These are phyloP conservation scores for Metschnikowia gelsemii DNA, from an alignment of 805 yeast genomes.

Conservation along the genomic window DNA sequence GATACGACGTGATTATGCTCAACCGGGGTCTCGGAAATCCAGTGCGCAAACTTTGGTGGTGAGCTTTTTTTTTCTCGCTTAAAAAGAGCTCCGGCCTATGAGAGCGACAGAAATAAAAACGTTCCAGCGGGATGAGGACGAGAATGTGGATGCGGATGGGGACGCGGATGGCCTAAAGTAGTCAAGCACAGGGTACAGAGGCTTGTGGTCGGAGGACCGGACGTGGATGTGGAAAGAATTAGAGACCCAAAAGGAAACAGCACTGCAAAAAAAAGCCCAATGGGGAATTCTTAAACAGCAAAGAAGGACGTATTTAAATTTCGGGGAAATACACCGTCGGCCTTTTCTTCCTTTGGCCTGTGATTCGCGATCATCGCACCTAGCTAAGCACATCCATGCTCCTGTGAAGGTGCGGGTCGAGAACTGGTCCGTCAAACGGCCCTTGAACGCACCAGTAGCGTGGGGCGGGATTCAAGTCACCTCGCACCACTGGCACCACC, in stretches of 20 bases:
- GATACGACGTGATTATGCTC: no score
- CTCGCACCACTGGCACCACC: no score
- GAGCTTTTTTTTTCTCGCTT: constrained; percentile 3
- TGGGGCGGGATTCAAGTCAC: constrained; percentile 6
- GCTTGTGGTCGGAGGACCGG: constrained; percentile 3
- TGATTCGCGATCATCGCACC: no score
- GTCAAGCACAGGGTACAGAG: not conserved
- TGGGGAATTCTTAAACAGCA: not conserved
- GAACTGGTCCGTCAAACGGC: constrained; percentile 7
- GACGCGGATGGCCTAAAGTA: no score
- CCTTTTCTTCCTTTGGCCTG: no score
- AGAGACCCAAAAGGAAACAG: not conserved
- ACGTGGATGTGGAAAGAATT: not conserved
- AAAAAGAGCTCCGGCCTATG: constrained; percentile 12
- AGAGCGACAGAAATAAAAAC: constrained; percentile 13
- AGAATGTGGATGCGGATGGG: no score
- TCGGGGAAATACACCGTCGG: no score
- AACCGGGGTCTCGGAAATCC: no score
- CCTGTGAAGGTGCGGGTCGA: constrained; percentile 7
- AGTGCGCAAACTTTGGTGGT: constrained; percentile 10
- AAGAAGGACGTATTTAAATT: not conserved
- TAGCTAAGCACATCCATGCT: constrained; percentile 1
- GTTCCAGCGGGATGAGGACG: constrained; percentile 1
- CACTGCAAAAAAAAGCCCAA: not conserved
- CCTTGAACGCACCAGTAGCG: constrained; percentile 9